Percentiles rank a stretch among this genome's conserved stretches.
Conservation (phyloP, 1,139 yeast genomes). For the Taphrina deformans region DNA sequence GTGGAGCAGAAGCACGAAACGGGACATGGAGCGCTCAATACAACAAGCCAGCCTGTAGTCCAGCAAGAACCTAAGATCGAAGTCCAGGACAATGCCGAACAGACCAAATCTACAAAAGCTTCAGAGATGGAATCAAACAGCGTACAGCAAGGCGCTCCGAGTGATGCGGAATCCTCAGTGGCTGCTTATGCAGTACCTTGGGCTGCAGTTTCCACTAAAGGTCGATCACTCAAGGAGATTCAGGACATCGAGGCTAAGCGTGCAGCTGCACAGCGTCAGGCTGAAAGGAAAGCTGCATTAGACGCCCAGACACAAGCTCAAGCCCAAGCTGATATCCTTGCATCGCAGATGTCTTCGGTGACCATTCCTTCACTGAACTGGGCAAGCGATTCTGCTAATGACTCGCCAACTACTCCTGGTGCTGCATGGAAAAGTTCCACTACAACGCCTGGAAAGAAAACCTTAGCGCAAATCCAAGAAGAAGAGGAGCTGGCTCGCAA, state of each 20-base stretch:
- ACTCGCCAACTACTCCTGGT: background rate
- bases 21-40: too few relatives aligned
- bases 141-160: constrained; percentile 35
- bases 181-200: constrained; percentile 48
- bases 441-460: constrained; percentile 46
- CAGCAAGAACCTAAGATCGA: background rate
- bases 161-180: constrained; percentile 39
- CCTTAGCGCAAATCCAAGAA: constrained; percentile 54
- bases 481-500: constrained; percentile 48
- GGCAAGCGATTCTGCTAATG: constrained; percentile 14
- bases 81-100: background rate
- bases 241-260: constrained; percentile 59
- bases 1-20: background rate
- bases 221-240: constrained; percentile 58
- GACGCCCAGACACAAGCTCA: constrained; percentile 8
- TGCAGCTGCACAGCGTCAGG: constrained; percentile 48
- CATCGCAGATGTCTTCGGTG: constrained; percentile 21
- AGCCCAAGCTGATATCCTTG: constrained; percentile 37
- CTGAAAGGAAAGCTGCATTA: constrained; percentile 37
- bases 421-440: constrained; percentile 34
- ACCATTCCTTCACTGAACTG: constrained; percentile 18
- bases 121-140: background rate
- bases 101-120: background rate
- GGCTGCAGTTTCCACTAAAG: constrained; percentile 47
- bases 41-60: background rate